phyloP scores from a whole-genome alignment of 768 basidiomycete genomes.

The Hericium coralloides region DNA sequence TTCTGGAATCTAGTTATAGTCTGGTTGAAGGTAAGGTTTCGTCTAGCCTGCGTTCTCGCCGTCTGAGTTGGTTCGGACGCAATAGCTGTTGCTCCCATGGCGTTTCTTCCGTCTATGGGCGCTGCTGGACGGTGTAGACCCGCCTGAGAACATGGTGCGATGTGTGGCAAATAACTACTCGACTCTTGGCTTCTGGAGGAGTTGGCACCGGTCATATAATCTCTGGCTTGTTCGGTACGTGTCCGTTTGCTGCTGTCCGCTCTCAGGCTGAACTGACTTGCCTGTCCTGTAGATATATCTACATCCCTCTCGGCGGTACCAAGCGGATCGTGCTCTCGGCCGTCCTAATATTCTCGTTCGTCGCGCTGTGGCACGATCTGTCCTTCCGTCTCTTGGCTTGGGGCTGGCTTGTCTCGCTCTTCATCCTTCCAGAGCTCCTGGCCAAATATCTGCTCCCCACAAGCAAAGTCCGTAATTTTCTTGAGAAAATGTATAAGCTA shows the following conservation, averaged over 20 bases:
- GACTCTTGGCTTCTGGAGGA: constrained; percentile 85
- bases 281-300: constrained; percentile 64
- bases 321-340: constrained; percentile 51
- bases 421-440: constrained; percentile 79
- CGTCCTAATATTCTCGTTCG: constrained; percentile 85
- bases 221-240: constrained; percentile 83
- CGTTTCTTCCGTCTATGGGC: constrained; percentile 96
- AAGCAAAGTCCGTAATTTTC: constrained; percentile 43
- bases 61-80: not conserved
- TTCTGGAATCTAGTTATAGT: constrained; percentile 96
- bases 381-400: constrained; percentile 82
- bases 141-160: constrained; percentile 98
- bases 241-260: not conserved
- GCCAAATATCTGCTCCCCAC: constrained; percentile 53
- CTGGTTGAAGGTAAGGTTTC: constrained; percentile 78
- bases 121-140: constrained; percentile 77
- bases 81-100: constrained; percentile 87
- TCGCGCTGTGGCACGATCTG: constrained; percentile 96
- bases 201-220: constrained; percentile 96
- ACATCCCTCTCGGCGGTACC: constrained; percentile 83
- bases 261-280: not conserved
- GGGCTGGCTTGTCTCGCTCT: constrained; percentile 93
- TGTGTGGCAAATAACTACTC: constrained; percentile 99
- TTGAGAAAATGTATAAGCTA: not conserved
- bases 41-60: not conserved